A percentile compares a stretch with the other conserved stretches of the same genome.
These are phyloP conservation scores for Pouteria glomerata DNA, from an alignment of 148 eudicot species.

Conservation along the genomic window DNA sequence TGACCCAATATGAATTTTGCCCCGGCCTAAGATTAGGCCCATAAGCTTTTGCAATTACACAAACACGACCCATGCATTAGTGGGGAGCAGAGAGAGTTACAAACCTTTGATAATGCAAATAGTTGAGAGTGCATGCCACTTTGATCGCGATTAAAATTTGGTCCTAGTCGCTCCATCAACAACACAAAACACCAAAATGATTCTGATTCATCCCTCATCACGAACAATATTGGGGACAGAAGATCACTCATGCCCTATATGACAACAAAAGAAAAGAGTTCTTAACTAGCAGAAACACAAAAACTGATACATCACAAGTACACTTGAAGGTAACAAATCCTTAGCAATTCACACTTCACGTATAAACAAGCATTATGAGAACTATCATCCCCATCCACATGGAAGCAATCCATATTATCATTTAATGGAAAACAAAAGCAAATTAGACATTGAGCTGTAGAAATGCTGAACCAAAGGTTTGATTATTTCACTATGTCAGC, in stretches of 20 bases:
- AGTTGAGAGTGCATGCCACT: slow-evolving; percentile 98
- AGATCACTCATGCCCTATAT: slow-evolving; percentile 99
- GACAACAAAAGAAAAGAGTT: slow-evolving; percentile 1
- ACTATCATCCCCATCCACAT: too few relatives aligned
- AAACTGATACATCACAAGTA: too few relatives aligned
- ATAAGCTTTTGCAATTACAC: background rate
- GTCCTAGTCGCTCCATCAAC: slow-evolving; percentile 92
- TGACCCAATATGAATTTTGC: too few relatives aligned
- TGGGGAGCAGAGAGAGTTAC: slow-evolving; percentile 15
- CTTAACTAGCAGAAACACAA: background rate
- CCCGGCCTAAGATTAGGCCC: too few relatives aligned
- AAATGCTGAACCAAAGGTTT: too few relatives aligned
- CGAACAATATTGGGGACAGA: slow-evolving; percentile 75
- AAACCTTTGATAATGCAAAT: slow-evolving; percentile 91
- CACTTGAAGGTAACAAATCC: background rate
- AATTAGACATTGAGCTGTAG: too few relatives aligned
- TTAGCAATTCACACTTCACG: background rate
- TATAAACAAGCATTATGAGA: background rate
- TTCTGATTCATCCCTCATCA: slow-evolving; percentile 82
- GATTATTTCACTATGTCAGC: too few relatives aligned
- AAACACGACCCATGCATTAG: background rate
- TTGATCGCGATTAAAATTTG: slow-evolving; percentile 96
- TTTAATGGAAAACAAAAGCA: too few relatives aligned
- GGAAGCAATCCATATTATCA: too few relatives aligned
- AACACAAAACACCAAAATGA: slow-evolving; percentile 96